Percentiles rank a stretch among this genome's conserved stretches.
Conservation (phyloP, 2,329 filamentous ascomycete genomes). For the Thielaviopsis punctulata region DNA sequence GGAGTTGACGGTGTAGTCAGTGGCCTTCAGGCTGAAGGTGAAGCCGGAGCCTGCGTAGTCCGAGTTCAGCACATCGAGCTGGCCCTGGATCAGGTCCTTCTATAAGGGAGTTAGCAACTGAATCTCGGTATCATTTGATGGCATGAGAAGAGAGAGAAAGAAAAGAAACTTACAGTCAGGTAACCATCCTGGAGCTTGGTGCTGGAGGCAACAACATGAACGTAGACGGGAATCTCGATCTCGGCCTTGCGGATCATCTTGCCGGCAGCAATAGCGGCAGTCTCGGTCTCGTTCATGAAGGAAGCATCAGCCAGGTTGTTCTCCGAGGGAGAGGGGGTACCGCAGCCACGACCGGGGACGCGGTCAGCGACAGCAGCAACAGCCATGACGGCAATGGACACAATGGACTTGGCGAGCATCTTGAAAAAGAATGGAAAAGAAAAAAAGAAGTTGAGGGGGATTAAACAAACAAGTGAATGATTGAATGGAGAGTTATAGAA, state of each 20-base stretch:
- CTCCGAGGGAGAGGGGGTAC: slow-evolving; percentile 12
- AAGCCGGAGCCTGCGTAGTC: slow-evolving; percentile 27
- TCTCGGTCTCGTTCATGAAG: slow-evolving; percentile 13
- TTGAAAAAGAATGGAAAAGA: slow-evolving; percentile 1
- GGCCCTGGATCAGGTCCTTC: slow-evolving; percentile 21
- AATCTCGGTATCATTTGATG: slow-evolving; percentile 2
- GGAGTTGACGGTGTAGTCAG: slow-evolving; percentile 28
- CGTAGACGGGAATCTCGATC: slow-evolving; percentile 20
- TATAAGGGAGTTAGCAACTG: slow-evolving; percentile 13
- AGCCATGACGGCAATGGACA: slow-evolving; percentile 7
- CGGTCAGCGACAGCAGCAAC: slow-evolving; percentile 5
- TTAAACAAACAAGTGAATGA: not conserved
- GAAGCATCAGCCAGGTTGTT: slow-evolving; percentile 13
- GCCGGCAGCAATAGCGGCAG: slow-evolving; percentile 11
- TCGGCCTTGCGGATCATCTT: slow-evolving; percentile 13
- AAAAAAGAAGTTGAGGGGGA: not conserved
- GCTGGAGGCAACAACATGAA: slow-evolving; percentile 22
- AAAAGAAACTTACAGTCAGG: slow-evolving; percentile 18
- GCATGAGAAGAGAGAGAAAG: not conserved
- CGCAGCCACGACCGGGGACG: slow-evolving; percentile 14
- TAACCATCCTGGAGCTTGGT: slow-evolving; percentile 19
- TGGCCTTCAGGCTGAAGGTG: slow-evolving; percentile 26
- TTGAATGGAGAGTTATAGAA: not conserved
- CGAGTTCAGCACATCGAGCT: slow-evolving; percentile 28
- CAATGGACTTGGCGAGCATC: slow-evolving; percentile 7